Base-by-base conservation (phyloP, 129 eudicot genomes). In the Flaveria ramosissima region DNA sequence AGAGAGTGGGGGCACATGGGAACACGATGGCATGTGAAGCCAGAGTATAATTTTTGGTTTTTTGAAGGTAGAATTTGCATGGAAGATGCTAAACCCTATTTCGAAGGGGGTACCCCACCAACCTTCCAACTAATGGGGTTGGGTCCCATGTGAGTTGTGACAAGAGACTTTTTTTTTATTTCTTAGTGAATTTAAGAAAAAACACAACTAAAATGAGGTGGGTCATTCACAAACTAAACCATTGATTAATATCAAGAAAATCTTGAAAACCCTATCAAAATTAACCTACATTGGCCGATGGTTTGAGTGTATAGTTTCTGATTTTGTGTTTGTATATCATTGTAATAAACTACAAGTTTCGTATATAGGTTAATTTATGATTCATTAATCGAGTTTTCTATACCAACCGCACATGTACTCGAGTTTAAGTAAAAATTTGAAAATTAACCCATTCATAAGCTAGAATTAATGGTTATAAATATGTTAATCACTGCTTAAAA, bases 11-110 rank as follows among this genome's bases (percentile, higher is more conserved):
- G 30, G 87, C 85, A 85, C 87, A 88, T 88, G 92, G 87, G 62
- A 59, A 85, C 78, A 82, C 85, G 85, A 82, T 77, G 76, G 82
- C 89, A 88, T 88, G 89, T 85, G 83, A 79, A 77, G 73, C 72
- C 77, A 75, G 71, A 64, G 66, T 46, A 75, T 27, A 32, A 68
- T 70, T 43, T 48, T 53, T 50, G 78, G 75, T 67, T 81, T 66
- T 77, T 77, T 77, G 71, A 85, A 78, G 73, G 55, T 45, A 76
- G 82, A 77, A 76, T 80, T 77, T 85, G 85, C 83, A 78, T 55
- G 83, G 85, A 78, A 70, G 83, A 76, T 75, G 83, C 83, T 72
- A 77, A 65, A 45, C 80, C 81, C 82, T 78, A 57, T 70, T 85
- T 71, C 27, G 67, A 81, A 73, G 81, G 88, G 77, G 85, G 70